Evolutionary conservation across 2,329 filamentous ascomycete species (phyloP), one percentile per base, ranked within the genome.

Genomic region (Talaromyces funiculosus): DNA sequence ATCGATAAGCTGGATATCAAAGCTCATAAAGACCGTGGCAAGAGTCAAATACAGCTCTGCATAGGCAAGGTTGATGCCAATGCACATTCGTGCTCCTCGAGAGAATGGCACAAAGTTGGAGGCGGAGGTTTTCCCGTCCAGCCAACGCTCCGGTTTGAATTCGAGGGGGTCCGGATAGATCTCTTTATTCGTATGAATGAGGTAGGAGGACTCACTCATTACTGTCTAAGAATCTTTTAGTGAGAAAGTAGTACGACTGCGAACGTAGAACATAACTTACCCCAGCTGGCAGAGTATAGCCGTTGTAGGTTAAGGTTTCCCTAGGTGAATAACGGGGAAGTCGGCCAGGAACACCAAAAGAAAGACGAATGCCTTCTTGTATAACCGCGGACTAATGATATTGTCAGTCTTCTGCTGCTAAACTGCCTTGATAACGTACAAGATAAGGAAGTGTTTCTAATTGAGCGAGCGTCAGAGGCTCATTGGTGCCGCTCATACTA

Each of bases 61-160:
- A 55, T 67, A 61, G 10, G 67, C 67, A n/a, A 71, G 67, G 59
- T 70, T 70, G 53, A 68, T 69, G 9, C 68, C 68, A n/a, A 69
- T 42, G 55, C 68, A 70, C 4, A 60, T 64, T 18, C 68, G 63
- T 45, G 67, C 64, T 12, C 68, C 68, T 43, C 55, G 60, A 2
- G 53, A 57, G 47, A 66, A 66, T 18, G 61, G 33, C 9, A 65
- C 38, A n/a, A 64, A 42, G 43, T 65, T 62, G 24, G 60, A 26
- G 8, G 63, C 61, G 18, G 62, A 35, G n/a, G 54, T 63, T 37
- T 59, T 8, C 4, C 29, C 29, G 3, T 35, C 22, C 26, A 69
- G n/a, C 68, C 69, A 74, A 16, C 72, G 53, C 16, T 68, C 65
- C 0, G 71, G 71, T 7, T 67, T 59, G 54, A 72, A 71, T 1